Conservation (phyloP, 2,329 filamentous ascomycete species). For the Colletotrichum aenigma region DNA sequence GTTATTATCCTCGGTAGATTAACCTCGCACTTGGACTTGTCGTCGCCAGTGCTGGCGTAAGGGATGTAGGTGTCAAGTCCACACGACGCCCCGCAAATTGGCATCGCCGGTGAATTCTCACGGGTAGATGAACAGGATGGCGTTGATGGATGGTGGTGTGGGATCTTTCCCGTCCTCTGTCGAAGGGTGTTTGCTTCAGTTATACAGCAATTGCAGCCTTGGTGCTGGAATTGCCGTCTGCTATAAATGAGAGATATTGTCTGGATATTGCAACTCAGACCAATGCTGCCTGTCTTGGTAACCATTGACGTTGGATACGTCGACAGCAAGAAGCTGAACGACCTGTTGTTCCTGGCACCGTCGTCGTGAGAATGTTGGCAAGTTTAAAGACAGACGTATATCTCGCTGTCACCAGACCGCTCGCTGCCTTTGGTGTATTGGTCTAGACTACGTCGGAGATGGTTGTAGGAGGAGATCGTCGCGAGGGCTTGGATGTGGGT, state of each 20-base stretch:
- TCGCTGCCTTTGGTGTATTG: background rate
- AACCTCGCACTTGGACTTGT: too few species aligned
- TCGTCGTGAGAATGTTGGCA: background rate
- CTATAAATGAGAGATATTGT: background rate
- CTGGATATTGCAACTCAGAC: background rate
- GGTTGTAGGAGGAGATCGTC: background rate
- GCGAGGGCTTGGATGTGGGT: rapidly evolving
- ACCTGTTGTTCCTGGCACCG: background rate
- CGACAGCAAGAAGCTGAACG: background rate
- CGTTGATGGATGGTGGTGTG: background rate
- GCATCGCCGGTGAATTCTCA: background rate
- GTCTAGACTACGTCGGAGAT: rapidly evolving
- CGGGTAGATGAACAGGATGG: background rate
- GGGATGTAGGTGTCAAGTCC: background rate
- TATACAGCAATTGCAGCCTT: background rate
- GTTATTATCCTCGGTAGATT: background rate
- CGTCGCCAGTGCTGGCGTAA: background rate
- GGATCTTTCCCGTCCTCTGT: rapidly evolving
- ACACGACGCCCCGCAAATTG: too few species aligned
- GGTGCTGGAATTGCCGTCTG: background rate
- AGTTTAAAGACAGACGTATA: background rate
- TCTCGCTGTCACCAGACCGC: background rate
- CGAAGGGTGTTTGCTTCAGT: background rate
- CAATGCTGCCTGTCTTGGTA: background rate
- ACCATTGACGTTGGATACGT: background rate